Percentiles rank a stretch among this genome's conserved stretches.
Evolutionary conservation across 352 stramenopile genomes (phyloP).

Genomic region (Phytophthora kernoviae): DNA sequence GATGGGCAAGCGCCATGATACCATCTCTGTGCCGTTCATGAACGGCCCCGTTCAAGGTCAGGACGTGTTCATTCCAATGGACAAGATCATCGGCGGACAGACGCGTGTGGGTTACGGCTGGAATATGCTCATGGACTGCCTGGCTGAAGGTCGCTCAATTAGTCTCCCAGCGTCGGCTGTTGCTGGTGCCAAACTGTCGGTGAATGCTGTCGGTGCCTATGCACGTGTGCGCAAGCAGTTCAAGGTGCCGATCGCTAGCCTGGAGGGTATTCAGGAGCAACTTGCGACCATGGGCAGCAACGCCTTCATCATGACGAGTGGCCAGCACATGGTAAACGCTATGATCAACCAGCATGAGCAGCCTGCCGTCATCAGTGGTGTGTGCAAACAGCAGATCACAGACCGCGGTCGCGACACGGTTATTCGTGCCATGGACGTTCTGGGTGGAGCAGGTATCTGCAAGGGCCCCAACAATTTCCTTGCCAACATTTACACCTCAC

Average conservation of each 20-base stretch:
- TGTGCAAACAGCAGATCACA: conserved; percentile 99
- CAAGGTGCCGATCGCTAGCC: conserved; percentile 97
- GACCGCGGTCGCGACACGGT: conserved; percentile 95
- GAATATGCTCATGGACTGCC: conserved; percentile 99
- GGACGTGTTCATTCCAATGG: conserved; percentile 98
- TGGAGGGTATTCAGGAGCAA: conserved; percentile 98
- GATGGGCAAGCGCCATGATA: conserved; percentile 97
- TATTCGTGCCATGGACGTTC: conserved; percentile 97
- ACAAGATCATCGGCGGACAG: conserved; percentile 97
- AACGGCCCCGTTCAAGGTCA: conserved; percentile 97
- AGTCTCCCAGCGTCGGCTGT: conserved; percentile 95
- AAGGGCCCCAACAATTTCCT: conserved; percentile 97
- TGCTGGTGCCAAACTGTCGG: conserved; percentile 89
- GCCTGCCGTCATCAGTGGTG: conserved; percentile 96
- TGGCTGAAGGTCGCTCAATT: conserved; percentile 97
- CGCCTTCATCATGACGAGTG: conserved; percentile 95
- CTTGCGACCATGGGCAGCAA: conserved; percentile 93
- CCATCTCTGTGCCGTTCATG: conserved; percentile 97
- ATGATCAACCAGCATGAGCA: conserved; percentile 99
- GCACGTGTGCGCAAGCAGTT: conserved; percentile 98
- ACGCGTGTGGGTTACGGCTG: conserved; percentile 96
- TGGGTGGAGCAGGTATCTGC: conserved; percentile 97
- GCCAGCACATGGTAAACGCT: conserved; percentile 97
- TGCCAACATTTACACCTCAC: conserved; percentile 95
- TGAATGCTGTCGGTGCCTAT: conserved; percentile 96